Evolutionary conservation across 257 asterid species (phyloP).

Genomic region (Datura wrightii): DNA sequence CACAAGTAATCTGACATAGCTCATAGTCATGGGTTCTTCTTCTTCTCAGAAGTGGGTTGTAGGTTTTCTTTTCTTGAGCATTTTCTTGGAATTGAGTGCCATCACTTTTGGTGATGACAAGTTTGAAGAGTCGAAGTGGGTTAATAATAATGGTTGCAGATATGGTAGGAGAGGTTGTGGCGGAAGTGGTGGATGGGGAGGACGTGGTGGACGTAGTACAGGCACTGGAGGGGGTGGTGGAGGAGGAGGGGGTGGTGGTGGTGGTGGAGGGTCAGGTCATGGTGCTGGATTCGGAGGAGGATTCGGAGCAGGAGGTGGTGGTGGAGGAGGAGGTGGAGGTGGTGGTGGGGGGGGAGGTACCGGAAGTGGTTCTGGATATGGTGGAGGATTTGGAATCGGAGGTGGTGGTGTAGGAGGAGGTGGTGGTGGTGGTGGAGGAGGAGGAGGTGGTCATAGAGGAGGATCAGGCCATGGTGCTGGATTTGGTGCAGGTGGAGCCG

Average conservation of each 20-base stretch:
- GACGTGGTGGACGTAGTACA: slow-evolving; percentile 26
- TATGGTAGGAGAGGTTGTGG: slow-evolving; percentile 40
- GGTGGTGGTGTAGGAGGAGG: slow-evolving; percentile 39
- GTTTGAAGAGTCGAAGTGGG: slow-evolving; percentile 37
- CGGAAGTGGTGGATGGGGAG: slow-evolving; percentile 17
- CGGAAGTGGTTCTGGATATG: slow-evolving; percentile 35
- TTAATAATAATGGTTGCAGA: slow-evolving; percentile 38
- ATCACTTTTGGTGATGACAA: slow-evolving; percentile 37
- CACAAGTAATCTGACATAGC: neutral
- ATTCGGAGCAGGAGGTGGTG: slow-evolving; percentile 36
- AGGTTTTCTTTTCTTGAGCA: slow-evolving; percentile 35
- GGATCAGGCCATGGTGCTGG: slow-evolving; percentile 44
- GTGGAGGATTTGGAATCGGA: slow-evolving; percentile 36
- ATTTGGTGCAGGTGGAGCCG: slow-evolving; percentile 36
- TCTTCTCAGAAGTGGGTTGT: slow-evolving; percentile 33
- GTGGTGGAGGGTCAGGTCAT: slow-evolving; percentile 37
- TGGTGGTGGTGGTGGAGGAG: slow-evolving; percentile 38
- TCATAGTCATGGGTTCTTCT: slow-evolving; percentile 32
- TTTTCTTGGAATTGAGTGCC: slow-evolving; percentile 40
- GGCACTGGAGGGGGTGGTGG: slow-evolving; percentile 27
- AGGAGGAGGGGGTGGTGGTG: slow-evolving; percentile 16
- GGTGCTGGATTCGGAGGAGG: slow-evolving; percentile 38
- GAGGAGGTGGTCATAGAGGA: slow-evolving; percentile 31
- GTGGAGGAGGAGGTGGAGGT: slow-evolving; percentile 29
- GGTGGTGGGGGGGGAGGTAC: slow-evolving; percentile 35